Base-by-base conservation (phyloP, 768 basidiomycete genomes). In the Collybiopsis confluens region DNA sequence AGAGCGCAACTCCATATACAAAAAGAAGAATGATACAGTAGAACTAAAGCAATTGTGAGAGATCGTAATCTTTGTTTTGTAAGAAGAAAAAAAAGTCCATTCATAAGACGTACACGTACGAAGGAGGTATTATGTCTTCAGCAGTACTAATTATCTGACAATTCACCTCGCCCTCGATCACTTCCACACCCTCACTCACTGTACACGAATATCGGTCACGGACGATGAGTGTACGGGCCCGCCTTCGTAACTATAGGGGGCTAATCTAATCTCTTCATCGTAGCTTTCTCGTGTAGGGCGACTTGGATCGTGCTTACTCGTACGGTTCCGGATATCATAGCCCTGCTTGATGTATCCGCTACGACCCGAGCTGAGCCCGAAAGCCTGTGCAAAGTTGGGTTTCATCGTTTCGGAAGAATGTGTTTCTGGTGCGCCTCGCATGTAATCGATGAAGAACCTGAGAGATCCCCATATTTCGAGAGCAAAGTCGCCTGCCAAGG, bases 401-500 rank as follows among this genome's bases (percentile, higher is more conserved):
- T 43, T 27, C 38, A 36, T 24, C 15, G 37, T 15, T 16, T 54
- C 46, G 11, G 53, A 44, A 15, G 51, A 48, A 48, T 59, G 47
- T 15, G 58, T 52, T 27, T 23, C 21, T 0, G 61, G 55, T 23
- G 52, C 27, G 20, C 63, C 65, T 18, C 63, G 59, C n/a, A 68
- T 45, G 62, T 64, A 74, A 57, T 68, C 67, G 46, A 73, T 48
- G 64, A 79, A 84, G 69, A 78, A 87, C 55, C 65, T 68, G 54
- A 81, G 35, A 8, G 83, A 82, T 33, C 67, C 65, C 26, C 63
- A 62, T 23, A 85, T 83, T 64, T 87, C 86, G 43, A 71, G 18
- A 7, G 65, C 49, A 61, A 86, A 86, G 62, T 87, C 85, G 54
- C 65, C 80, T 81, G 53, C 30, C n/a, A n/a, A n/a, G n/a, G 45